phyloP scores from a whole-genome alignment of 2,329 filamentous ascomycete species.

The Botryotinia convoluta region DNA sequence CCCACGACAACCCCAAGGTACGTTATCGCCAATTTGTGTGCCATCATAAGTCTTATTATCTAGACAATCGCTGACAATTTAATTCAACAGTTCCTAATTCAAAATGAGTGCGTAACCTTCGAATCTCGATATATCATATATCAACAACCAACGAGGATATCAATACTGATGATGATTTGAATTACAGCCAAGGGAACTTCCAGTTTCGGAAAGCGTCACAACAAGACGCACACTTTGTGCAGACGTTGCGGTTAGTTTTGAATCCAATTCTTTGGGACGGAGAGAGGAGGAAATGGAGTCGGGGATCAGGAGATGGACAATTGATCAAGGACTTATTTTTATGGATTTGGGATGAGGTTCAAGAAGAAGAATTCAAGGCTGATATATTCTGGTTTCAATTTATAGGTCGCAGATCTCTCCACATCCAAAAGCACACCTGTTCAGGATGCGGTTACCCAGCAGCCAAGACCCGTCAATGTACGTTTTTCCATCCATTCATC shows the following conservation, averaged over 20 bases:
- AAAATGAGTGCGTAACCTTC: constrained; percentile 38
- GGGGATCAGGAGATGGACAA: constrained; percentile 4
- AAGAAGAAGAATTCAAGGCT: constrained; percentile 24
- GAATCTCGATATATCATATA: constrained; percentile 12
- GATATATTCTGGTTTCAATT: constrained; percentile 23
- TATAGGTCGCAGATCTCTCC: constrained; percentile 88
- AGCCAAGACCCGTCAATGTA: constrained; percentile 99
- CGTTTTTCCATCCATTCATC: constrained; percentile 45
- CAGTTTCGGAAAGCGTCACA: constrained; percentile 39
- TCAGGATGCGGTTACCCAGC: constrained; percentile 92
- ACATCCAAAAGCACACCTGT: constrained; percentile 99
- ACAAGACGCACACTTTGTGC: constrained; percentile 41
- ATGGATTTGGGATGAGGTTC: neutral
- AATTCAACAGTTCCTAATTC: constrained; percentile 32
- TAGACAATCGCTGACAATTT: constrained; percentile 9
- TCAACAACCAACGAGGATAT: constrained; percentile 18
- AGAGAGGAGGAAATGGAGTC: neutral
- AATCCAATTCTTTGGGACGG: constrained; percentile 33
- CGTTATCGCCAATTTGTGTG: constrained; percentile 4
- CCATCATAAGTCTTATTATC: neutral
- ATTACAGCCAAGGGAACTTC: constrained; percentile 38
- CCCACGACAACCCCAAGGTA: constrained; percentile 21
- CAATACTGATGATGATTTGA: constrained; percentile 16
- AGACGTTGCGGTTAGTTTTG: constrained; percentile 39
- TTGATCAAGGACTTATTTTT: constrained; percentile 6